These are phyloP conservation scores for Coemansia sp. DNA, from an alignment of 192 early-diverging fungal genomes.

Conservation along the genomic window DNA sequence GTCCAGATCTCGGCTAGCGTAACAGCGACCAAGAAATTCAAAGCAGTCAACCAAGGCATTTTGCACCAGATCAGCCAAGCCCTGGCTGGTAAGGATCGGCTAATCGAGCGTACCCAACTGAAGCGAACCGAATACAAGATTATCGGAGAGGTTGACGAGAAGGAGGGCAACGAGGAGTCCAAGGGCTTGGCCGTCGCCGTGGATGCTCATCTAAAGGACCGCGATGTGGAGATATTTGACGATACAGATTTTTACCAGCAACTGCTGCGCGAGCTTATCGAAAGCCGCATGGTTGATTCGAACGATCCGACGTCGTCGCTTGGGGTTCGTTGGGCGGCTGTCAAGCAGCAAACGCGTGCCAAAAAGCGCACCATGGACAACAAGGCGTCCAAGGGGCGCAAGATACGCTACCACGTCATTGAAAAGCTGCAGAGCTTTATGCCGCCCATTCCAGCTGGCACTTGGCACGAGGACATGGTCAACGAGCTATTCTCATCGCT, in stretches of 20 bases:
- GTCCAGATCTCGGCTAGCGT: conserved; percentile 70
- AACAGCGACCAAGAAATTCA: conserved; percentile 86
- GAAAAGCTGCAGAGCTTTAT: conserved; percentile 97
- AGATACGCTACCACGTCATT: conserved; percentile 90
- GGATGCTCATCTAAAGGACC: conserved; percentile 64
- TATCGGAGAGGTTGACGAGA: conserved; percentile 25
- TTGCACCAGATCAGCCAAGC: conserved; percentile 71
- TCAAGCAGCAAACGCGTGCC: conserved; percentile 61
- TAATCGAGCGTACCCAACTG: conserved; percentile 85
- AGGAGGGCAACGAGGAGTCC: conserved; percentile 14
- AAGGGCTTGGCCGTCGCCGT: conserved; percentile 57
- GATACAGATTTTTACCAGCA: conserved; percentile 96
- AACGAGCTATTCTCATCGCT: conserved; percentile 86
- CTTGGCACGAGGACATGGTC: conserved; percentile 92
- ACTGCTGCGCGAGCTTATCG: conserved; percentile 90
- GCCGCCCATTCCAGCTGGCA: conserved; percentile 82
- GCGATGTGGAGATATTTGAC: conserved; percentile 81
- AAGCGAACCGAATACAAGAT: conserved; percentile 68
- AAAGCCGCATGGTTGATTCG: conserved; percentile 85
- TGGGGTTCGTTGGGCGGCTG: conserved; percentile 78
- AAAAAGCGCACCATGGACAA: conserved; percentile 78
- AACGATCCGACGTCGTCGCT: conserved; percentile 79
- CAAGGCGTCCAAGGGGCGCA: conserved; percentile 87
- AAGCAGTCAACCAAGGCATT: conserved; percentile 86
- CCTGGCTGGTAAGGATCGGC: conserved; percentile 66